Evolutionary conservation across 2,329 filamentous ascomycete species (phyloP).

Genomic region (Penicillium hesseltinei): DNA sequence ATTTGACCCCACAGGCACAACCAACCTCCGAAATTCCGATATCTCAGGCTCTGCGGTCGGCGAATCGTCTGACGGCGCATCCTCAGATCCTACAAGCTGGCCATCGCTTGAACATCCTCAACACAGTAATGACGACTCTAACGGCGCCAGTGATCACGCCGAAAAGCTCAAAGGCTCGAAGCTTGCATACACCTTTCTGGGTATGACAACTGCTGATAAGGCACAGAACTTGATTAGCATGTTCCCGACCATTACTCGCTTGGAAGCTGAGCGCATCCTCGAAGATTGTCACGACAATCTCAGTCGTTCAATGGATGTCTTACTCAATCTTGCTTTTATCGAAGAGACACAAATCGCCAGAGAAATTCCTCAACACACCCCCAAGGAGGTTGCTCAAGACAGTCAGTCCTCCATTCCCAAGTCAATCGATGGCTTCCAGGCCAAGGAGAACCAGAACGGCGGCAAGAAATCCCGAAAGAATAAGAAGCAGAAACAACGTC

Average conservation of each 20-base stretch:
- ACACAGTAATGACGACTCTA: slow-evolving; percentile 24
- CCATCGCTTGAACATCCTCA: slow-evolving; percentile 7
- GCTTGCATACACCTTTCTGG: slow-evolving; percentile 29
- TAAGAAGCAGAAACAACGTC: slow-evolving; percentile 30
- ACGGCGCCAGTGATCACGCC: slow-evolving; percentile 13
- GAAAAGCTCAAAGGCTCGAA: slow-evolving; percentile 14
- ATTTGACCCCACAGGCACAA: slow-evolving; percentile 75
- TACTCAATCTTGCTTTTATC: slow-evolving; percentile 77
- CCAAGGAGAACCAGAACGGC: slow-evolving; percentile 49
- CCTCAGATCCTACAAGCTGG: background rate
- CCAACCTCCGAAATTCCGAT: slow-evolving; percentile 42
- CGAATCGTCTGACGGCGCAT: background rate
- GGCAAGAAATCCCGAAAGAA: slow-evolving; percentile 44
- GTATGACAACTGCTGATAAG: slow-evolving; percentile 56
- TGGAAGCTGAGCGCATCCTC: slow-evolving; percentile 65
- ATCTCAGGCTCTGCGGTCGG: slow-evolving; percentile 26
- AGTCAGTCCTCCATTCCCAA: slow-evolving; percentile 53
- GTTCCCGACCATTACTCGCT: slow-evolving; percentile 66
- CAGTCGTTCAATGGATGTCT: slow-evolving; percentile 69
- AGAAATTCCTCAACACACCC: slow-evolving; percentile 22
- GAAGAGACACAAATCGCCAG: slow-evolving; percentile 61
- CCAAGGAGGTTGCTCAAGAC: slow-evolving; percentile 16
- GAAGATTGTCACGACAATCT: slow-evolving; percentile 67
- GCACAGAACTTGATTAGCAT: slow-evolving; percentile 63
- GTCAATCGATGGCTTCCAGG: slow-evolving; percentile 79